Conservation (phyloP, 176 grass and related monocot genomes). For the Musa beccarii region DNA sequence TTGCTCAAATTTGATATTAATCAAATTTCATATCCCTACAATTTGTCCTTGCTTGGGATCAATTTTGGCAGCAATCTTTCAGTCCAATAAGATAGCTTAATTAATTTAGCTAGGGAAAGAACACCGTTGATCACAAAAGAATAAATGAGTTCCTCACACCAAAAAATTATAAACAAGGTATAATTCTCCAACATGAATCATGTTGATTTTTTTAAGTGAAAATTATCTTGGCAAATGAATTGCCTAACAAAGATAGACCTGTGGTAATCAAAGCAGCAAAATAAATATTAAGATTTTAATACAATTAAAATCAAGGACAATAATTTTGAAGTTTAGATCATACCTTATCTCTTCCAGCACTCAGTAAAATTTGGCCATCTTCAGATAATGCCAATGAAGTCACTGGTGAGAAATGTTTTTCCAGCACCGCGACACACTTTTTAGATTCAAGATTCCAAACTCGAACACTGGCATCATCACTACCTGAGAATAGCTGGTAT, state of each 20-base stretch:
- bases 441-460: constrained; percentile 86
- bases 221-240: background rate
- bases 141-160: background rate
- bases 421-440: constrained; percentile 61
- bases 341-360: constrained; percentile 84
- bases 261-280: too few species aligned
- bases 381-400: constrained; percentile 76
- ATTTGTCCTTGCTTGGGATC: too few species aligned
- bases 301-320: background rate
- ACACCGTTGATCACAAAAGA: background rate
- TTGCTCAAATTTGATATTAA: too few species aligned
- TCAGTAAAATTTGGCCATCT: constrained; percentile 74
- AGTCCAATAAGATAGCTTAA: background rate
- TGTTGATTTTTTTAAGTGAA: background rate
- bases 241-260: background rate
- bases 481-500: constrained; percentile 74
- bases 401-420: constrained; percentile 72
- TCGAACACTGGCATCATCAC: constrained; percentile 63
- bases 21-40: too few species aligned
- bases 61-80: background rate
- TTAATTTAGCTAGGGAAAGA: background rate
- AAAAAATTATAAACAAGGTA: background rate
- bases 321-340: background rate
- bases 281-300: background rate
- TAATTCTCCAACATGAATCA: background rate